Conservation (phyloP, 2,329 filamentous ascomycete species). For the Didymella pinodella region DNA sequence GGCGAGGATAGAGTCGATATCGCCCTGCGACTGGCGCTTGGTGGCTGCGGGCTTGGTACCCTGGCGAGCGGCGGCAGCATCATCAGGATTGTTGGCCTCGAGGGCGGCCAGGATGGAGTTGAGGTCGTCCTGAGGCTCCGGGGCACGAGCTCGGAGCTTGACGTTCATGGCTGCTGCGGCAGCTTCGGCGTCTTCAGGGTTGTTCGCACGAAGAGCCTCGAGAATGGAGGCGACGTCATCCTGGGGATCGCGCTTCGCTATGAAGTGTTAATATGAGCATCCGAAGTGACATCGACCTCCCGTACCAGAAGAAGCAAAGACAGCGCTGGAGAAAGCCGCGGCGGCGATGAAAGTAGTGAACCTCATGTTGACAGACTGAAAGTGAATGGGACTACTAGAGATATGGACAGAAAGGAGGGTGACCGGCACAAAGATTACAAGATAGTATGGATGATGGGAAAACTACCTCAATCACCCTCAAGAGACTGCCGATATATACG, state of each 20-base stretch:
- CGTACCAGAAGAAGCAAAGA: slow-evolving; percentile 37
- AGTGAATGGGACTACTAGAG: slow-evolving; percentile 7
- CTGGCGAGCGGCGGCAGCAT: slow-evolving; percentile 33
- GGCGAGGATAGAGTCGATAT: slow-evolving; percentile 33
- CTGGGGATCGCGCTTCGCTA: slow-evolving; percentile 27
- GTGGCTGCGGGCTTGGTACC: slow-evolving; percentile 5
- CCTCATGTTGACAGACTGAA: slow-evolving; percentile 37
- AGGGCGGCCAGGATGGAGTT: slow-evolving; percentile 35
- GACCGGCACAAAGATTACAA: slow-evolving; percentile 42
- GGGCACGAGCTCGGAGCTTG: slow-evolving; percentile 33
- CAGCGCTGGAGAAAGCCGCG: slow-evolving; percentile 37
- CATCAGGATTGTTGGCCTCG: slow-evolving; percentile 35
- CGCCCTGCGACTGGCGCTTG: slow-evolving; percentile 31
- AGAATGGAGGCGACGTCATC: slow-evolving; percentile 40
- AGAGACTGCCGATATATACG: slow-evolving; percentile 28
- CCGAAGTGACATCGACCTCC: background rate
- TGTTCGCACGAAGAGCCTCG: slow-evolving; percentile 39
- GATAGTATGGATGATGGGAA: slow-evolving; percentile 24
- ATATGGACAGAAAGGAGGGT: slow-evolving; percentile 29
- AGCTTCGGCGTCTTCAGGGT: slow-evolving; percentile 39
- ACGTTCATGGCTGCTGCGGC: slow-evolving; percentile 37
- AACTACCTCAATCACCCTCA: slow-evolving; percentile 20
- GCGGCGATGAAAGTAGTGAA: slow-evolving; percentile 39
- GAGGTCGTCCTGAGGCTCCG: slow-evolving; percentile 33
- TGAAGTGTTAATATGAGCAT: slow-evolving; percentile 4